Percentiles rank a stretch among this genome's conserved stretches.
Conservation (phyloP, 495 filamentous ascomycete genomes). For the Talaromyces adpressus region DNA sequence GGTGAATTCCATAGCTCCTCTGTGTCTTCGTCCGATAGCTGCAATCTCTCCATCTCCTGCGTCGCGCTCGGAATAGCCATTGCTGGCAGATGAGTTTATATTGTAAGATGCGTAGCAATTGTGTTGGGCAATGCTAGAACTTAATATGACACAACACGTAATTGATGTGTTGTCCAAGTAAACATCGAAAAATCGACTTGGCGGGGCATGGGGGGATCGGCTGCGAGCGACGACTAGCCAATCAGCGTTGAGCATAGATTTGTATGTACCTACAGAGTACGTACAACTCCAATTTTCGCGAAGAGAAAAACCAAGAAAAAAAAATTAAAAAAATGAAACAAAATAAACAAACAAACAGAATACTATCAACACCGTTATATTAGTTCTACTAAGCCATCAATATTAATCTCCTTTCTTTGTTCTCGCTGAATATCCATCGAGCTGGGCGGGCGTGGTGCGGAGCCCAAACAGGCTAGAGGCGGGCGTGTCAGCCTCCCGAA, state of each 20-base stretch:
- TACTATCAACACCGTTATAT: not conserved
- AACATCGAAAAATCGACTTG: not conserved
- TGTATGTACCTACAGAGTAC: not conserved
- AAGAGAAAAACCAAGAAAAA: not conserved
- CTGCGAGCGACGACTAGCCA: not conserved
- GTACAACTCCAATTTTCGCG: too few relatives aligned
- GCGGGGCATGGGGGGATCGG: not conserved
- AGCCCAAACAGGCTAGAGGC: not conserved
- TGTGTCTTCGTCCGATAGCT: constrained; percentile 50
- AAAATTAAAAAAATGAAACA: not conserved
- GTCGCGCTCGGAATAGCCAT: constrained; percentile 31
- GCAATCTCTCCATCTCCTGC: constrained; percentile 40
- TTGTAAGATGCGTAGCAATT: not conserved
- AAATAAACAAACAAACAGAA: not conserved
- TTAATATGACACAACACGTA: not conserved
- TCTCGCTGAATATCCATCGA: not conserved
- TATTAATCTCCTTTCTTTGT: not conserved
- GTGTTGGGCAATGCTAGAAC: not conserved
- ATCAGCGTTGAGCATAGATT: not conserved
- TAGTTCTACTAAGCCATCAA: not conserved
- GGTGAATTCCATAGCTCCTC: constrained; percentile 73
- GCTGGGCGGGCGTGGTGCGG: not conserved
- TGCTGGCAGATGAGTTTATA: not conserved
- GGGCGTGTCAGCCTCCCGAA: constrained; percentile 7
- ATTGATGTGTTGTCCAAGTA: not conserved